These are phyloP conservation scores for Neltuma alba DNA, from an alignment of 306 rosid genomes.

Conservation along the genomic window DNA sequence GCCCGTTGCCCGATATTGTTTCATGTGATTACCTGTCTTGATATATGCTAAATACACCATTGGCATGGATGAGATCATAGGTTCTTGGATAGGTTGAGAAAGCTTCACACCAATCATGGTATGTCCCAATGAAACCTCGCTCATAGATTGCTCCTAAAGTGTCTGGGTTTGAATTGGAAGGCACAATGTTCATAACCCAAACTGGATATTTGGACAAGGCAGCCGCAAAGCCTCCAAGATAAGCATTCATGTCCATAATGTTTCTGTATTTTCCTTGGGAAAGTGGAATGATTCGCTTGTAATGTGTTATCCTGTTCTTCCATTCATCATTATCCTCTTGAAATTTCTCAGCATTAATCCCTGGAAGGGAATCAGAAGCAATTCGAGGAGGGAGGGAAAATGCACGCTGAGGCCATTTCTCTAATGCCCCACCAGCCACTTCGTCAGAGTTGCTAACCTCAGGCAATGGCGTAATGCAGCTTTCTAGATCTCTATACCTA, in stretches of 20 bases:
- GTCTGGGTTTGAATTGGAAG: constrained; percentile 67
- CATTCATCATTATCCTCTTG: constrained; percentile 67
- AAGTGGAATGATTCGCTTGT: constrained; percentile 62
- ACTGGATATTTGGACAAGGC: constrained; percentile 65
- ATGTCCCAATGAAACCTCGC: constrained; percentile 87
- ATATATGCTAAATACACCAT: constrained; percentile 73
- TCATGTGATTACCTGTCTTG: constrained; percentile 69
- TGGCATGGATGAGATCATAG: constrained; percentile 91
- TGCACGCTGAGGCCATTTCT: constrained; percentile 93
- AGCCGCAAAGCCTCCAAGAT: constrained; percentile 89
- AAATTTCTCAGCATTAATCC: constrained; percentile 56
- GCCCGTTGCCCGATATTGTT: too few species aligned
- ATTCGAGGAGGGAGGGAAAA: constrained; percentile 80
- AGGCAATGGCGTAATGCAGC: constrained; percentile 89
- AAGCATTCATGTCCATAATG: constrained; percentile 90
- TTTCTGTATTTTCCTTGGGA: constrained; percentile 72
- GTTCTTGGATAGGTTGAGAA: constrained; percentile 96
- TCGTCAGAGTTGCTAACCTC: constrained; percentile 53
- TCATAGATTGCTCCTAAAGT: constrained; percentile 85
- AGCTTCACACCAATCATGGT: constrained; percentile 96
- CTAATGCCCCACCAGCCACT: constrained; percentile 79
- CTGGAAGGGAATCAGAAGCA: constrained; percentile 66
- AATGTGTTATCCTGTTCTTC: constrained; percentile 68
- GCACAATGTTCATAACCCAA: constrained; percentile 95
- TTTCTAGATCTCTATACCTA: constrained; percentile 79